A percentile compares a stretch with the other conserved stretches of the same genome.
Conservation (phyloP, 352 stramenopile genomes). For the Pythium plurisporium region DNA sequence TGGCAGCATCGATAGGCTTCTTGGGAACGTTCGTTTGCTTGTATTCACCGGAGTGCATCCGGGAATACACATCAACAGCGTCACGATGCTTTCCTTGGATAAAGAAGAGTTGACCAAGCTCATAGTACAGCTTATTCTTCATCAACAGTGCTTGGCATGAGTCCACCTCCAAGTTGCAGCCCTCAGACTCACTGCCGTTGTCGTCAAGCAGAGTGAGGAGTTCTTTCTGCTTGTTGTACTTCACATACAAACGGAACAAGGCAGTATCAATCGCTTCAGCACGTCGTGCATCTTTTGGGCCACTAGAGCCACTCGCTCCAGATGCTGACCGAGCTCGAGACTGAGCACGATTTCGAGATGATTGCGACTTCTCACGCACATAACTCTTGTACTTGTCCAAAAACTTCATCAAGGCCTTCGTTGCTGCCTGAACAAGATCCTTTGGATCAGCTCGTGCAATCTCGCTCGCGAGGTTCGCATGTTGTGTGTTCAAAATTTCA, state of each 20-base stretch:
- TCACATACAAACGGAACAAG: constrained; percentile 74
- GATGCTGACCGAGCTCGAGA: constrained; percentile 22
- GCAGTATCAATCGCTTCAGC: constrained; percentile 83
- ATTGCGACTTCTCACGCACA: constrained; percentile 58
- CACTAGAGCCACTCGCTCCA: constrained; percentile 5
- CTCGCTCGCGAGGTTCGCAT: constrained; percentile 43
- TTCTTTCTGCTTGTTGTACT: constrained; percentile 78
- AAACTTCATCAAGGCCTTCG: constrained; percentile 79
- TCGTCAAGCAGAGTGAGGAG: constrained; percentile 72
- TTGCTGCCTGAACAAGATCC: constrained; percentile 53
- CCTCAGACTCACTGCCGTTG: constrained; percentile 44
- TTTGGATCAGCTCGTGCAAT: constrained; percentile 50
- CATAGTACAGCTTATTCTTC: constrained; percentile 80
- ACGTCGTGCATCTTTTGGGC: constrained; percentile 65
- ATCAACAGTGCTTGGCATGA: constrained; percentile 59
- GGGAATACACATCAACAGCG: constrained; percentile 79
- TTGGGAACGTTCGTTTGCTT: constrained; percentile 85
- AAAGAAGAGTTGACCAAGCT: constrained; percentile 62
- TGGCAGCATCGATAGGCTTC: constrained; percentile 84
- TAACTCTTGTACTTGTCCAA: constrained; percentile 80
- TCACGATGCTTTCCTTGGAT: constrained; percentile 66
- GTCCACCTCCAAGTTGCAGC: constrained; percentile 59
- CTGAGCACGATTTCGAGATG: constrained; percentile 15
- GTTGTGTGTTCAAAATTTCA: constrained; percentile 51
- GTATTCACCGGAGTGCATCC: constrained; percentile 71